Percentiles rank a stretch among this genome's conserved stretches.
Conservation (phyloP, 108 stramenopile genomes). For the Cylindrotheca closterium region DNA sequence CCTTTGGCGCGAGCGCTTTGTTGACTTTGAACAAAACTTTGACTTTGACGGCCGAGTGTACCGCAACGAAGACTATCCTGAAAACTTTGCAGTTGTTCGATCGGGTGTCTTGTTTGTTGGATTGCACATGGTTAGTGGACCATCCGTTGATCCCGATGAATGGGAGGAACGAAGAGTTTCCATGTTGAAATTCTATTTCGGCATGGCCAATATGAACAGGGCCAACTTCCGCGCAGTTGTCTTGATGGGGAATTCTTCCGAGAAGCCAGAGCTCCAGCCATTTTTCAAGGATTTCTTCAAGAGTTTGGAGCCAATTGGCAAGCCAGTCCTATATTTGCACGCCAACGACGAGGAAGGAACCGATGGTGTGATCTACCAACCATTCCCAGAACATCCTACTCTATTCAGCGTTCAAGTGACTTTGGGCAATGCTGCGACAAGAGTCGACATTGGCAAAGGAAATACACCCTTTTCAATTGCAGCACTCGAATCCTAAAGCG, state of each 20-base stretch:
- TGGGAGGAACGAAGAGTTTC: constrained; percentile 43
- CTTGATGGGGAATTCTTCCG: constrained; percentile 71
- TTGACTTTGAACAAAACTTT: constrained; percentile 51
- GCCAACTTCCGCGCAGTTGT: constrained; percentile 62
- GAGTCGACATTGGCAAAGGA: too few relatives aligned
- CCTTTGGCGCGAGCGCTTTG: constrained; percentile 57
- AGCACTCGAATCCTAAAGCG: too few relatives aligned
- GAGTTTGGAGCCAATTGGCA: constrained; percentile 32
- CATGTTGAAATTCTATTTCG: constrained; percentile 56
- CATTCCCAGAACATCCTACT: constrained; percentile 20
- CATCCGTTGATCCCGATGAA: constrained; percentile 35
- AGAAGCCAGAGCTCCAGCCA: constrained; percentile 47
- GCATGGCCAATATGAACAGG: constrained; percentile 35
- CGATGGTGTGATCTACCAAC: constrained; percentile 13
- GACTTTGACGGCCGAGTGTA: constrained; percentile 33
- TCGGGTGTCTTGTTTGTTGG: constrained; percentile 73
- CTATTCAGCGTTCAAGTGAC: too few relatives aligned
- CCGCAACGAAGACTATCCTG: constrained; percentile 33
- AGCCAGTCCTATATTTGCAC: constrained; percentile 71
- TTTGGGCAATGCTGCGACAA: too few relatives aligned
- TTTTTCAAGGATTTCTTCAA: constrained; percentile 50
- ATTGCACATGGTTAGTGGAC: constrained; percentile 66
- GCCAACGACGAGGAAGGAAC: constrained; percentile 40
- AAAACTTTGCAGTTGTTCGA: constrained; percentile 65
- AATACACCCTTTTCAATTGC: too few relatives aligned